phyloP scores from a whole-genome alignment of 306 rosid genomes.

The Senna siamea region DNA sequence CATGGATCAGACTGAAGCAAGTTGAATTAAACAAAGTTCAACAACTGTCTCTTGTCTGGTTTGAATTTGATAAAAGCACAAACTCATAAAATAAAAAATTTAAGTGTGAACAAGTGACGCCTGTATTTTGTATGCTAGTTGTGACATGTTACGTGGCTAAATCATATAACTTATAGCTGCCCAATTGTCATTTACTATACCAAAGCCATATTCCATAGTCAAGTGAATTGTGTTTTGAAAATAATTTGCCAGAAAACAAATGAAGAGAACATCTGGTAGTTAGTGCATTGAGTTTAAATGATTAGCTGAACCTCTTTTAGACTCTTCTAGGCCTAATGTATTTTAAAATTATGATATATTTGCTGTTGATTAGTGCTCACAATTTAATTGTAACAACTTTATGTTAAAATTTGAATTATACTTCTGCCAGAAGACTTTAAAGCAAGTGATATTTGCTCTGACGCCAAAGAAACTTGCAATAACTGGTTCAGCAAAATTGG shows the following conservation, averaged over 20 bases:
- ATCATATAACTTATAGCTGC: background rate
- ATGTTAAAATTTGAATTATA: slow-evolving; percentile 35
- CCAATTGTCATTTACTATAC: background rate
- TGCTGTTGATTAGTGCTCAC: slow-evolving; percentile 26
- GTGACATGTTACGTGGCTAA: background rate
- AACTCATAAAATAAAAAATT: background rate
- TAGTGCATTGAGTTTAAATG: background rate
- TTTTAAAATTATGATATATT: slow-evolving; percentile 1
- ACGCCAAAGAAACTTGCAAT: slow-evolving; percentile 95
- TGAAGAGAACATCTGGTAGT: background rate
- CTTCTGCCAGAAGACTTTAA: slow-evolving; percentile 67
- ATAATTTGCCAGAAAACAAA: background rate
- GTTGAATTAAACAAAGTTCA: no score
- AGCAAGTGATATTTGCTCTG: slow-evolving; percentile 61
- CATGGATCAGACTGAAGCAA: no score
- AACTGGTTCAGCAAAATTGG: slow-evolving; percentile 98
- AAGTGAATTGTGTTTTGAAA: background rate
- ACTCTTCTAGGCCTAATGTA: background rate
- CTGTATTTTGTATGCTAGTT: background rate
- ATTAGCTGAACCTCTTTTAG: background rate
- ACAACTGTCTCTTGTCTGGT: no score
- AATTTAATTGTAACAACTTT: slow-evolving; percentile 29
- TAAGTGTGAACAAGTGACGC: background rate
- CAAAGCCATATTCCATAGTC: slow-evolving; percentile 1
- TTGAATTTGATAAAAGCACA: background rate